A percentile compares a stretch with the other conserved stretches of the same genome.
phyloP scores from a whole-genome alignment of 106 monocot genomes.

The Apostasia ramifera region DNA sequence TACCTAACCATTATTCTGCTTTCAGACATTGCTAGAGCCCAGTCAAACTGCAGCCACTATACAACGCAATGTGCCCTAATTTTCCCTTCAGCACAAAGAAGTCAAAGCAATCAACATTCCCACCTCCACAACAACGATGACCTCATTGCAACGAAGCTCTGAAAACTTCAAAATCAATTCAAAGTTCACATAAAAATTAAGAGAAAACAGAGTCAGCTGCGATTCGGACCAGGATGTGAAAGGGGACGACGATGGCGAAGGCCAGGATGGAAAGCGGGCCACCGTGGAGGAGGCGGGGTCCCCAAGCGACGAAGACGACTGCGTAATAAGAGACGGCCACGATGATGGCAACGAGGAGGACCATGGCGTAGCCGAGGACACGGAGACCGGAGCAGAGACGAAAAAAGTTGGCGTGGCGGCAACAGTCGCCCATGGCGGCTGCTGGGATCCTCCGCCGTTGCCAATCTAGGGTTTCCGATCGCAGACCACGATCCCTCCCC shows the following conservation, averaged over 20 bases:
- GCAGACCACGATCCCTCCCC: not conserved
- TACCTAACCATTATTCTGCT: no score
- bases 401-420: slow-evolving; percentile 51
- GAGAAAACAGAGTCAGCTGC: not conserved
- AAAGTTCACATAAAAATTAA: not conserved
- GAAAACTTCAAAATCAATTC: not conserved
- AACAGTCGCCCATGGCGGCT: slow-evolving; percentile 28
- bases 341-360: slow-evolving; percentile 51
- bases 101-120: not conserved
- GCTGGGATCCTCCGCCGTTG: slow-evolving; percentile 1
- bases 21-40: no score
- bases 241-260: slow-evolving; percentile 31
- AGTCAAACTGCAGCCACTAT: no score
- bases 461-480: not conserved
- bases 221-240: slow-evolving; percentile 48
- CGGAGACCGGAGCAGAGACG: slow-evolving; percentile 57
- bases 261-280: slow-evolving; percentile 33
- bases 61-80: not conserved
- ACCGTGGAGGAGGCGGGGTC: slow-evolving; percentile 32
- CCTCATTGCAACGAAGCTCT: not conserved
- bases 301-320: slow-evolving; percentile 69
- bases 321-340: slow-evolving; percentile 67
- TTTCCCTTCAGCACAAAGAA: not conserved
- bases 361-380: slow-evolving; percentile 68
- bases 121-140: not conserved